Evolutionary conservation across 164 flowering plant genomes (phyloP), one percentile per base, ranked within the genome.

Genomic region (Warburgia ugandensis): DNA sequence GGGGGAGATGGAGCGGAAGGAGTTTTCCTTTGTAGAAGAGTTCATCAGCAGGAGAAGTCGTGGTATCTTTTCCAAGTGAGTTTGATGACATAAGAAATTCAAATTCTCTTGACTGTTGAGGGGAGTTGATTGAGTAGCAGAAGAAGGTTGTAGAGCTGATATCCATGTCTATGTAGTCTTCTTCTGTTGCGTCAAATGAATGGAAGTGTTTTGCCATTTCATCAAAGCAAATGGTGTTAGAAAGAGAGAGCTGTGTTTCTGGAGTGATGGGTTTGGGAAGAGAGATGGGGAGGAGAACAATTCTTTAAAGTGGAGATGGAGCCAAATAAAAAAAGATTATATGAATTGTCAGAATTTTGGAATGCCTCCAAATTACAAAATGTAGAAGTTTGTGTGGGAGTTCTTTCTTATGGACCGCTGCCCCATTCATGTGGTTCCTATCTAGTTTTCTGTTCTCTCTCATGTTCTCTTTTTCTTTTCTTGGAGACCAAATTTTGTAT

Each of bases 1-100:
- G 95, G 19, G 90, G 94, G 57, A 80, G 89, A 55, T 84, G 87
- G 33, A 91, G 96, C 46, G 90, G 95, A 2, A 91, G 80, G 43
- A 91, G 89, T 14, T 84, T 83, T 9, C 97, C 97, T 38, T 79
- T 81, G 73, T 85, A 83, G 75, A 91, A 91, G 54, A 91, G 95
- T 39, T 87, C 92, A 71, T 91, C 96, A 46, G 92, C 97, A 2
- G 96, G 83, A 7, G 81, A 80, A 37, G 84, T 62, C 3, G 66
- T 56, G 43, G 64, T 5, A 3, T 71, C 79, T 52, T 30, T 78
- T 4, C 64, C 76, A 33, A 30, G 49, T 28, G 63, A 52, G 48
- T 29, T 50, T 46, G 78, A 56, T 30, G 74, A 62, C 79, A 76
- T 76, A 60, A 83, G 89, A 61, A 91, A 91, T 78, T 91, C 95